Evolutionary conservation across 2,329 filamentous ascomycete genomes (phyloP).

Genomic region (Diaporthe batatas): DNA sequence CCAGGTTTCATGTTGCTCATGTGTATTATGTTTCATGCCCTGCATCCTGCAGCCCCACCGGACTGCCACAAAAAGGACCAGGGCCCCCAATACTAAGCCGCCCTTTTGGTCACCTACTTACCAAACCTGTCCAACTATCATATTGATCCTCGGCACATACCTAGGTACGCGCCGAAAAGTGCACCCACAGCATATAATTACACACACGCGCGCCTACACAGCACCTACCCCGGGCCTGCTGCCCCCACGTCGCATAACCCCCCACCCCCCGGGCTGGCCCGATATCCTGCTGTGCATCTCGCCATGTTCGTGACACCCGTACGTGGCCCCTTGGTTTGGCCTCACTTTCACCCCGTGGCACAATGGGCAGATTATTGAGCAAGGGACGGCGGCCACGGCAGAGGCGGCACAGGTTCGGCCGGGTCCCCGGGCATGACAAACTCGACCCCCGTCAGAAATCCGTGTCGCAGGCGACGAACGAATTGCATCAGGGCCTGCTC

Average conservation of each 20-base stretch:
- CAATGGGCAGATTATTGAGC: neutral
- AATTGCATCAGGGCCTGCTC: constrained; percentile 13
- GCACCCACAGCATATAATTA: too few species aligned
- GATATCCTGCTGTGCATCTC: constrained; percentile 6
- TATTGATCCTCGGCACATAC: neutral
- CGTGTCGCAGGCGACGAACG: neutral
- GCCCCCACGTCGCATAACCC: constrained; percentile 14
- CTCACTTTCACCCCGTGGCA: neutral
- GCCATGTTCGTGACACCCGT: neutral
- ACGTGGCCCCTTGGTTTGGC: neutral
- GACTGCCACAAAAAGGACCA: neutral
- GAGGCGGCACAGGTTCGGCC: neutral
- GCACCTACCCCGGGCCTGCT: neutral
- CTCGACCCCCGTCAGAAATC: neutral
- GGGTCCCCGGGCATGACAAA: too few species aligned
- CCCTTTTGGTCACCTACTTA: neutral
- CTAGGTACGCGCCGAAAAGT: neutral
- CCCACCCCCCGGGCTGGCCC: neutral
- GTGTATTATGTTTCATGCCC: constrained; percentile 33
- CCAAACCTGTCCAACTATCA: too few species aligned
- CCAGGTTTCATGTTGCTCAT: constrained; percentile 26
- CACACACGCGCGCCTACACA: neutral
- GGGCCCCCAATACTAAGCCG: neutral
- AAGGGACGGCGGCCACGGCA: neutral
- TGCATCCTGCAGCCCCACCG: constrained; percentile 15